Conservation (phyloP, 768 basidiomycete species). For the Termitomyces sp. region DNA sequence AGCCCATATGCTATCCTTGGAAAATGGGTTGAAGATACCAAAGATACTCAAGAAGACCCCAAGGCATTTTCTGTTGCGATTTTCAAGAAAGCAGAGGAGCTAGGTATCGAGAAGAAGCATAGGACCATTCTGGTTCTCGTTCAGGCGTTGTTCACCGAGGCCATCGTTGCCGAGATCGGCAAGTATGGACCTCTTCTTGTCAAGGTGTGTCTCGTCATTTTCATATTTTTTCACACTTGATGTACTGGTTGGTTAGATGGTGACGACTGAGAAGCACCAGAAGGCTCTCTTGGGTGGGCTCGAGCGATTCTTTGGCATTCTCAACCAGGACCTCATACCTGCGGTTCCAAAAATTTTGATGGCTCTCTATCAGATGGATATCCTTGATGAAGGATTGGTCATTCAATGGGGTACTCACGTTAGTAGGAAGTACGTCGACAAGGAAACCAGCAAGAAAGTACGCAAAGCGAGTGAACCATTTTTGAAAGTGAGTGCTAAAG, state of each 20-base stretch:
- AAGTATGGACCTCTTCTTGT: conserved; percentile 65
- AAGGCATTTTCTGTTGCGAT: conserved; percentile 60
- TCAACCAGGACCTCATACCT: conserved; percentile 65
- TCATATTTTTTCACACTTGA: conserved; percentile 4
- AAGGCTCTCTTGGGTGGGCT: conserved; percentile 92
- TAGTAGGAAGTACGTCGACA: conserved; percentile 94
- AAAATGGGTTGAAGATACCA: conserved; percentile 78
- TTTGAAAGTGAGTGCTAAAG: conserved; percentile 59
- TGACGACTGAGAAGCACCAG: conserved; percentile 91
- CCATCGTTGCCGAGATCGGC: conserved; percentile 60
- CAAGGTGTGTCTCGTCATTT: conserved; percentile 49
- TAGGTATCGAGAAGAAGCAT: conserved; percentile 94
- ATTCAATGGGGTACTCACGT: conserved; percentile 94
- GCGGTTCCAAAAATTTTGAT: conserved; percentile 89
- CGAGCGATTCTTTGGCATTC: conserved; percentile 77
- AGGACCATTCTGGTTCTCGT: conserved; percentile 80
- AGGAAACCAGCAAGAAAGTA: conserved; percentile 92
- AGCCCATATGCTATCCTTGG: conserved; percentile 85
- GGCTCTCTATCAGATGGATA: conserved; percentile 87
- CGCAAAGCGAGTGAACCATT: conserved; percentile 95
- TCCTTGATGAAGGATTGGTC: conserved; percentile 88
- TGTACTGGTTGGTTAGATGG: conserved; percentile 47
- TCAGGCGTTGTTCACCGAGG: conserved; percentile 76
- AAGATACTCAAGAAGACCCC: conserved; percentile 37
- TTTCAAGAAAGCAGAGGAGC: conserved; percentile 84